Conservation (phyloP, 2,329 filamentous ascomycete genomes). For the Monosporascus sp. region DNA sequence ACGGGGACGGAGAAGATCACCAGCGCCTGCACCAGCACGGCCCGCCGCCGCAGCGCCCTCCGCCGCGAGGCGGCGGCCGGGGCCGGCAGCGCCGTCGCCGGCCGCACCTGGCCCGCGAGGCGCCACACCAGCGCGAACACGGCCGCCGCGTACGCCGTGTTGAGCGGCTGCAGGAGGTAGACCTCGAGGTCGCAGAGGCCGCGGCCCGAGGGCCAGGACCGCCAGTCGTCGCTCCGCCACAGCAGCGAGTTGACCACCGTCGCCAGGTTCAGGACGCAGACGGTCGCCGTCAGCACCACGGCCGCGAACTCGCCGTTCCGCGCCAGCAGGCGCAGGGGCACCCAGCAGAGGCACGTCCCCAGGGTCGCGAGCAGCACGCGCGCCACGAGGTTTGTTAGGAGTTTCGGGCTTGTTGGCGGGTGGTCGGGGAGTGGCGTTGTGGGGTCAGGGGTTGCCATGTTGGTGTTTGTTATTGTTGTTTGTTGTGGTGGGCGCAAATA, state of each 20-base stretch:
- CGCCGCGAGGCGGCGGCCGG: slow-evolving; percentile 7
- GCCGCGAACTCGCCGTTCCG: slow-evolving; percentile 51
- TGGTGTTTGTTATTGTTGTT: no score
- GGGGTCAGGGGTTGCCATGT: no score
- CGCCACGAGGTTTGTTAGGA: slow-evolving; percentile 41
- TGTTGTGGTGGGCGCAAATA: no score
- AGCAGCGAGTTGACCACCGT: slow-evolving; percentile 46
- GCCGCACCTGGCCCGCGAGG: slow-evolving; percentile 44
- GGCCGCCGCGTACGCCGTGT: slow-evolving; percentile 43
- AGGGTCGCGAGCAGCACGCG: slow-evolving; percentile 43
- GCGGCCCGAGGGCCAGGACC: slow-evolving; percentile 45
- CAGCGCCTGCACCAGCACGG: slow-evolving; percentile 38
- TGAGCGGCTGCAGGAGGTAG: slow-evolving; percentile 30
- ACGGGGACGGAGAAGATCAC: slow-evolving; percentile 51
- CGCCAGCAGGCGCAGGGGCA: slow-evolving; percentile 47
- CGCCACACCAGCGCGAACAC: slow-evolving; percentile 52
- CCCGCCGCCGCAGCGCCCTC: slow-evolving; percentile 21
- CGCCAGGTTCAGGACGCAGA: slow-evolving; percentile 42
- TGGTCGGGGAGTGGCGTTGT: no score
- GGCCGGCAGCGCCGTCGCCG: slow-evolving; percentile 20
- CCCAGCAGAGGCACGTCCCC: slow-evolving; percentile 41
- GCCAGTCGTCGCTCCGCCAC: slow-evolving; percentile 48
- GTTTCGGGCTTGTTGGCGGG: slow-evolving; percentile 19
- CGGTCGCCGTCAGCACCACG: slow-evolving; percentile 41
- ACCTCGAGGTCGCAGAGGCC: slow-evolving; percentile 50